Evolutionary conservation across 306 rosid genomes (phyloP).

Genomic region (Quercus rubra): DNA sequence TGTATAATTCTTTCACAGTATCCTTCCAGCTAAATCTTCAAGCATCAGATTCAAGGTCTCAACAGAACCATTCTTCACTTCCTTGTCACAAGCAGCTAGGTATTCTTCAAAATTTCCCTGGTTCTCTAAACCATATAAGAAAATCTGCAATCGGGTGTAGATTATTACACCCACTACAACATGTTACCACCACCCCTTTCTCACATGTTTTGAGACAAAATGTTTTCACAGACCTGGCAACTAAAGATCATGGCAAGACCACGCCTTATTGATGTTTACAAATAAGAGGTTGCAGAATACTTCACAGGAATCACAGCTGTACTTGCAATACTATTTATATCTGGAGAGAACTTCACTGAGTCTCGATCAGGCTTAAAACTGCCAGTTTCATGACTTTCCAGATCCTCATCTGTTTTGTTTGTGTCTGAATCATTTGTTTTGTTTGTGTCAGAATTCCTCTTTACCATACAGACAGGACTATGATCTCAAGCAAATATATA

Average conservation of each 20-base stretch:
- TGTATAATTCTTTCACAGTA: slow-evolving; percentile 21
- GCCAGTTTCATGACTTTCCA: slow-evolving; percentile 25
- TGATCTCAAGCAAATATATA: background rate
- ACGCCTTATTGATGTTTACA: slow-evolving; percentile 72
- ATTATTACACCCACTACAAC: slow-evolving; percentile 75
- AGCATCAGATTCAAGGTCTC: slow-evolving; percentile 71
- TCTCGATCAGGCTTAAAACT: slow-evolving; percentile 15
- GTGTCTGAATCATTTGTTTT: slow-evolving; percentile 30
- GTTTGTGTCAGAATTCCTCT: background rate
- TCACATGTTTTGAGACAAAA: slow-evolving; percentile 70
- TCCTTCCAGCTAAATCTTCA: slow-evolving; percentile 73
- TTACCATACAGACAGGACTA: background rate
- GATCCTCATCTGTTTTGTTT: slow-evolving; percentile 34
- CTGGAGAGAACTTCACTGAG: slow-evolving; percentile 19
- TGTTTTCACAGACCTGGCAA: slow-evolving; percentile 88
- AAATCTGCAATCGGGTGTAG: slow-evolving; percentile 75
- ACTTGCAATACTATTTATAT: slow-evolving; percentile 10
- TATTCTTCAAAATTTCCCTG: slow-evolving; percentile 72
- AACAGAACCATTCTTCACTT: slow-evolving; percentile 56
- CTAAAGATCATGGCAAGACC: slow-evolving; percentile 89
- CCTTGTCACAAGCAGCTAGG: slow-evolving; percentile 81
- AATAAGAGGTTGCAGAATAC: slow-evolving; percentile 42
- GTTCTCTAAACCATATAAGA: slow-evolving; percentile 88
- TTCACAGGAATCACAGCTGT: slow-evolving; percentile 19
- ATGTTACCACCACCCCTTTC: slow-evolving; percentile 81